Evolutionary conservation across 805 yeast genomes (phyloP), one percentile per base, ranked within the genome.

Genomic region (Ogataea pilisensis): DNA sequence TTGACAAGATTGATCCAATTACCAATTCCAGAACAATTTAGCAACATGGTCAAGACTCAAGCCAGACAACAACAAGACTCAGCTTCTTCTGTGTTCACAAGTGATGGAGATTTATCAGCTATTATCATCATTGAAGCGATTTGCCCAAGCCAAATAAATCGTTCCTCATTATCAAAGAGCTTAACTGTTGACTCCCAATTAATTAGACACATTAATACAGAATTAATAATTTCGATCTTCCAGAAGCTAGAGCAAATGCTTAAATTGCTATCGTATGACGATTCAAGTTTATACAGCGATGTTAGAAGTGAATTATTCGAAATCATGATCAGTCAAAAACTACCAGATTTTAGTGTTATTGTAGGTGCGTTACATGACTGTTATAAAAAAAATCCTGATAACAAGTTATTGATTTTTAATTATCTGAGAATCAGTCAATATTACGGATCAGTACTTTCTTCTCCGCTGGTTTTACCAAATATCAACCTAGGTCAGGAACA

Each of bases 61-160:
- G 24, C 28, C 12, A 31, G 29, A 22, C 3, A 29, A 14, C 19
- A 34, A 13, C 19, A 30, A 27, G 34, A 28, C n/a, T 37, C n/a
- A 48, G 19, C 29, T n/a, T 37, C n/a, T 48, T 24, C 32, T 16
- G 35, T 7, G n/a, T 29, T 18, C 33, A 31, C 19, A 26, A 37
- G 18, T 13, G 13, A 17, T 24, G 24, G 22, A 22, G 22, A 26
- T 4, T 13, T 45, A 2, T 37, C 53, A 16, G 45, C 53, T 14
- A 34, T 55, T 1, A 50, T 66, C 2, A 66, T 82, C 1, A 53
- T 72, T 22, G 89, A 85, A 44, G 68, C 70, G 31, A 69, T 85
- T 6, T 59, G 82, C 5, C 93, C 96, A 4, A 64, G 79, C 0
- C 77, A 86, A 0, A 52, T 89, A 14, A 74, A 83, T 2, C 75